Evolutionary conservation across 2,329 filamentous ascomycete species (phyloP).

Genomic region (Chaetothyriales sp.): DNA sequence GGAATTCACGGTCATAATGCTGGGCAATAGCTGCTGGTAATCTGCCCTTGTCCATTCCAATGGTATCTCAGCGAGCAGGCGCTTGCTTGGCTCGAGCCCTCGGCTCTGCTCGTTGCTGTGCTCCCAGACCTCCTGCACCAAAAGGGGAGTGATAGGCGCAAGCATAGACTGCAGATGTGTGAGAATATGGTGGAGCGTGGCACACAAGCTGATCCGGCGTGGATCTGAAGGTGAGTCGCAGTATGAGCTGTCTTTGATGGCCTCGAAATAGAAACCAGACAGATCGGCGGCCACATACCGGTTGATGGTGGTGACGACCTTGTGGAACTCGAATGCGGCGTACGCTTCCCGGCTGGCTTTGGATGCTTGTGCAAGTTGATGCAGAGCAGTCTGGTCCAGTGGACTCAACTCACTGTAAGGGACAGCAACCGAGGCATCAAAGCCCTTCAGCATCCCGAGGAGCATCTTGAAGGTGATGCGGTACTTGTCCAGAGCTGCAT

Average conservation of each 20-base stretch:
- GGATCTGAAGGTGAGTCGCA: slow-evolving; percentile 56
- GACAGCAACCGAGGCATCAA: slow-evolving; percentile 28
- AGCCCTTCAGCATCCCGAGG: slow-evolving; percentile 54
- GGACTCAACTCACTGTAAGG: slow-evolving; percentile 23
- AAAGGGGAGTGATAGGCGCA: slow-evolving; percentile 61
- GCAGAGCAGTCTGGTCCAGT: slow-evolving; percentile 60
- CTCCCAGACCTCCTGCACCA: slow-evolving; percentile 81
- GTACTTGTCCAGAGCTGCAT: slow-evolving; percentile 68
- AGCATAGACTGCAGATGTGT: slow-evolving; percentile 62
- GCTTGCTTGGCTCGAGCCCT: slow-evolving; percentile 20
- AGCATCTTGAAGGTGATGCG: slow-evolving; percentile 83
- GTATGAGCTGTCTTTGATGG: slow-evolving; percentile 82
- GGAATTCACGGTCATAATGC: slow-evolving; percentile 37
- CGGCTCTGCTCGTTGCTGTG: slow-evolving; percentile 54
- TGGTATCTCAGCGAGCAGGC: background rate
- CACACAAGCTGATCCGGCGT: slow-evolving; percentile 42
- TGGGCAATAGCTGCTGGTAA: slow-evolving; percentile 17
- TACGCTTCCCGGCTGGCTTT: slow-evolving; percentile 50
- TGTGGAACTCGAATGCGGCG: slow-evolving; percentile 65
- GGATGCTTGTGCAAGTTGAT: slow-evolving; percentile 56
- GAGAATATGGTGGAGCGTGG: slow-evolving; percentile 47
- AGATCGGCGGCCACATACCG: slow-evolving; percentile 69
- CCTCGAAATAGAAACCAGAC: slow-evolving; percentile 87
- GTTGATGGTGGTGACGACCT: slow-evolving; percentile 57
- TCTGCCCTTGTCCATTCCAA: slow-evolving; percentile 19